phyloP scores from a whole-genome alignment of 73 alveolate species.

The Symbiodinium natans region DNA sequence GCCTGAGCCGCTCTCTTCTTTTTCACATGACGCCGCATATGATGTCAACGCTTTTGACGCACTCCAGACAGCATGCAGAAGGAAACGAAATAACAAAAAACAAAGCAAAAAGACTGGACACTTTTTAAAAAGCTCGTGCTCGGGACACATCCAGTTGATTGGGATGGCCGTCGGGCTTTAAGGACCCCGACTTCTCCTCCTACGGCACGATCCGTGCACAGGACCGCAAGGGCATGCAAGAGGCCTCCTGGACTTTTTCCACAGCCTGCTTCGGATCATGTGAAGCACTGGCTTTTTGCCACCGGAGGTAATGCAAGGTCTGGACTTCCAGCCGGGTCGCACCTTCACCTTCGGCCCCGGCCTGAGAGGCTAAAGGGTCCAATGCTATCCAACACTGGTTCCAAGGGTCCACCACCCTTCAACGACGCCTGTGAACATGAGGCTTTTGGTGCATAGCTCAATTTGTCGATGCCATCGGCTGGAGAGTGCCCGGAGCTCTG shows the following conservation, averaged over 20 bases:
- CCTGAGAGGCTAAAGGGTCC: neutral
- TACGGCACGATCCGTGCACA: constrained; percentile 65
- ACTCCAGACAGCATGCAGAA: too few species aligned
- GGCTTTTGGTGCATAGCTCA: constrained; percentile 88
- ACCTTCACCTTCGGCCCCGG: constrained; percentile 40
- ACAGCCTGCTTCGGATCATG: too few species aligned
- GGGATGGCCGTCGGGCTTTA: too few species aligned
- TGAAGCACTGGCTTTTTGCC: too few species aligned
- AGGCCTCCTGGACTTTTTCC: constrained; percentile 28
- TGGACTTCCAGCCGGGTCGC: constrained; percentile 61
- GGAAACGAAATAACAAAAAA: too few species aligned
- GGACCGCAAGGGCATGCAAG: constrained; percentile 71
- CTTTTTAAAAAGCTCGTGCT: too few species aligned
- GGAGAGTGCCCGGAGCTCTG: constrained; percentile 42
- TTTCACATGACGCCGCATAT: too few species aligned
- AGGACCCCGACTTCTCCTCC: constrained; percentile 86
- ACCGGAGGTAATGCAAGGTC: constrained; percentile 30
- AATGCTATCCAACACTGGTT: too few species aligned
- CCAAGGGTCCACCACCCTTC: too few species aligned
- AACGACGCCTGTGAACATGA: neutral
- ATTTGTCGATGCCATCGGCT: constrained; percentile 72
- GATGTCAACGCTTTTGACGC: neutral
- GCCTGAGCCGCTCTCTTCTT: too few species aligned
- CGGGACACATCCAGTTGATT: too few species aligned
- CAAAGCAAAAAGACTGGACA: too few species aligned